Evolutionary conservation across 73 alveolate species (phyloP), one percentile per base, ranked within the genome.

Genomic region (Stentor coeruleus): DNA sequence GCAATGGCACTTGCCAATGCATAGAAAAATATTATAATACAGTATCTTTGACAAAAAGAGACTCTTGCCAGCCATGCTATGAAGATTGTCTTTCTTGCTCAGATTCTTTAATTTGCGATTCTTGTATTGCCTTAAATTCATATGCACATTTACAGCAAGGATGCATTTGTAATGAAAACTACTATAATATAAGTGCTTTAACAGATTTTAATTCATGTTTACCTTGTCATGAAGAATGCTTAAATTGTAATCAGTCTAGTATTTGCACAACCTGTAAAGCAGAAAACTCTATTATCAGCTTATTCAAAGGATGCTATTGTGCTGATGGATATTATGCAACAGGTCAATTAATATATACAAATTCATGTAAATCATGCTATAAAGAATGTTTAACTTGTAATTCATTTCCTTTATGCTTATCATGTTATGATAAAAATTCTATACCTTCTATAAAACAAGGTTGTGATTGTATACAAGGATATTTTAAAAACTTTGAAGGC

Each of bases 171-270:
- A 49, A 49, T 11, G 66, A 49, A 11, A 20, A 20, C 20, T 49
- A 11, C 20, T 49, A 49, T 49, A 49, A 49, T 49, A 49, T 49
- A 11, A 11, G 28, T 49, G 66, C 6, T 49, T 20, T 49, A 11
- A 49, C 66, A 6, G 6, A 6, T 49, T n/a, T 49, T 20, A 49
- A 49, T 49, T 6, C 66, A 11, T 49, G 66, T 20, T 11, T 6
- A 20, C 28, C 66, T 49, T 49, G 66, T 49, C 66, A 11, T 49
- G 66, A 49, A 49, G 66, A 49, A 49, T 49, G 66, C 66, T 49
- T 20, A 6, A 49, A 6, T 11, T 49, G 66, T 20, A 49, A 49
- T 20, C 20, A 6, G 66, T 49, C 66, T 11, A 49, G 28, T 49
- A 11, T 20, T 49, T 49, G 66, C 20, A 11, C 20, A 49, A 49